Conservation (phyloP, 2,329 filamentous ascomycete species). For the Zymoseptoria ardabiliae region DNA sequence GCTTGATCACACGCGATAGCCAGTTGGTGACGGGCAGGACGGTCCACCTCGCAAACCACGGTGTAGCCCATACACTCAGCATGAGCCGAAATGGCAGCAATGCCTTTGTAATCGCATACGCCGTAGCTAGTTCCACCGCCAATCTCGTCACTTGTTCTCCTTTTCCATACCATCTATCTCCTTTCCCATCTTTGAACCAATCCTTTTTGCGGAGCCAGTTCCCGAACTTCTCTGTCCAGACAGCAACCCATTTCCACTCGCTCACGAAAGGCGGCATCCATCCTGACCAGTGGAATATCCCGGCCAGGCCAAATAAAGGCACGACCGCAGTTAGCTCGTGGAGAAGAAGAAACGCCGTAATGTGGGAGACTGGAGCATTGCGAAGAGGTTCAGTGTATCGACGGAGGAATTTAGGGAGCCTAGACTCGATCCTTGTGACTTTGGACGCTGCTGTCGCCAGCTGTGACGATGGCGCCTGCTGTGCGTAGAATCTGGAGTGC, state of each 20-base stretch:
- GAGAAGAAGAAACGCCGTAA: slow-evolving; percentile 77
- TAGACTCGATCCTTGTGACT: slow-evolving; percentile 32
- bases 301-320: slow-evolving; percentile 68
- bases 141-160: slow-evolving; percentile 45
- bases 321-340: slow-evolving; percentile 87
- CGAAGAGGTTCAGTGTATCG: slow-evolving; percentile 63
- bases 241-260: slow-evolving; percentile 48
- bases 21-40: slow-evolving; percentile 42
- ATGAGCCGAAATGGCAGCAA: slow-evolving; percentile 70
- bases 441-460: slow-evolving; percentile 15
- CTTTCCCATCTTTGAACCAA: slow-evolving; percentile 58
- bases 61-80: slow-evolving; percentile 78
- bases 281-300: slow-evolving; percentile 69
- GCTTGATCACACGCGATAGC: slow-evolving; percentile 34
- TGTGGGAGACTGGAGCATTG: slow-evolving; percentile 70
- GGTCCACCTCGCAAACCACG: slow-evolving; percentile 74
- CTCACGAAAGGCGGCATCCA: slow-evolving; percentile 58
- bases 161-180: slow-evolving; percentile 32
- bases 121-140: slow-evolving; percentile 66
- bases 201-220: slow-evolving; percentile 69
- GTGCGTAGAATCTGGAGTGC: not conserved
- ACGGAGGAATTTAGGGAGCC: slow-evolving; percentile 58
- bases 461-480: not conserved
- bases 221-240: slow-evolving; percentile 67
- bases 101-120: slow-evolving; percentile 84